Evolutionary conservation across 495 filamentous ascomycete genomes (phyloP).

Genomic region (Aspergillus diversus): DNA sequence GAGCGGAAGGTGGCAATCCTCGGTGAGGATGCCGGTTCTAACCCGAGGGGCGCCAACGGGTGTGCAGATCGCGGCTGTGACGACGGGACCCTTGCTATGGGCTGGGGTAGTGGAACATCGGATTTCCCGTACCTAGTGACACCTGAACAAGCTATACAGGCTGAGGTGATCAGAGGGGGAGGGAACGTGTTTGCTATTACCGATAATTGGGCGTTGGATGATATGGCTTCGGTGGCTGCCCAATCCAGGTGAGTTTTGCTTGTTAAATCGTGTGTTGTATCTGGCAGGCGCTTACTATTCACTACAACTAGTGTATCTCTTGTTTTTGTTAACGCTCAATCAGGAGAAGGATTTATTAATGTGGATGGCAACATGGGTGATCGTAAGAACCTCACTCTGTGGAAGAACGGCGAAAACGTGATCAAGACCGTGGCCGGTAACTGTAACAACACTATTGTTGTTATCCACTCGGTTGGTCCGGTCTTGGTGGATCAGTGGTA

Average conservation of each 20-base stretch:
- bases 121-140: constrained; percentile 93
- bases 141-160: constrained; percentile 83
- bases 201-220: constrained; percentile 68
- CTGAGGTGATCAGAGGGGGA: constrained; percentile 62
- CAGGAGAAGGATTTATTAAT: constrained; percentile 83
- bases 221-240: constrained; percentile 63
- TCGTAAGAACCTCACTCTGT: constrained; percentile 90
- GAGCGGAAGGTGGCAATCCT: constrained; percentile 80
- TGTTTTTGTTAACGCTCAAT: constrained; percentile 87
- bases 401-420: constrained; percentile 78
- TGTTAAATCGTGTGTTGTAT: background rate
- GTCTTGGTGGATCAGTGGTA: constrained; percentile 79
- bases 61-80: constrained; percentile 83
- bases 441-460: constrained; percentile 90
- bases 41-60: constrained; percentile 79
- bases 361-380: constrained; percentile 88
- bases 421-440: constrained; percentile 74
- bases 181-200: constrained; percentile 69
- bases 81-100: constrained; percentile 88
- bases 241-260: constrained; percentile 52
- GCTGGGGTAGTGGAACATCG: constrained; percentile 88
- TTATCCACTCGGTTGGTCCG: constrained; percentile 84
- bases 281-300: constrained; percentile 10
- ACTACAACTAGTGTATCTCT: constrained; percentile 60
- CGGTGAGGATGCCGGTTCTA: constrained; percentile 82